Evolutionary conservation across 441 rosid genomes (phyloP).

Genomic region (Erysimum pusillum): DNA sequence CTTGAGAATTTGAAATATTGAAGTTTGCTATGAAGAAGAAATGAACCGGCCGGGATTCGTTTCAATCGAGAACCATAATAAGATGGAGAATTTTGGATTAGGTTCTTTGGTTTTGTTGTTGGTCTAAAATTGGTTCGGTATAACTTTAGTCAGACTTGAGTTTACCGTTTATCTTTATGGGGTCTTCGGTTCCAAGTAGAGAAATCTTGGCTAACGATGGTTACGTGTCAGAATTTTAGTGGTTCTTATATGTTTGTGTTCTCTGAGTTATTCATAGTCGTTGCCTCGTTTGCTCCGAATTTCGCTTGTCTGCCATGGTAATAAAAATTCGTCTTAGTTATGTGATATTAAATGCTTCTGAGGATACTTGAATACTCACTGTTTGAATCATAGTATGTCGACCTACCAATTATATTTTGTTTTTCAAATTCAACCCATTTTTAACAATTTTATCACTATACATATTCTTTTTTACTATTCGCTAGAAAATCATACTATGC

Average conservation of each 20-base stretch:
- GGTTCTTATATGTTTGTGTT: neutral
- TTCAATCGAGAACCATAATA: neutral
- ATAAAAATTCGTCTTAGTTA: neutral
- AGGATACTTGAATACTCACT: constrained; percentile 8
- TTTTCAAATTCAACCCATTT: neutral
- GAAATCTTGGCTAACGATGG: neutral
- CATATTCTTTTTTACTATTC: neutral
- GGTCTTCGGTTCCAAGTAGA: neutral
- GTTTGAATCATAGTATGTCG: neutral
- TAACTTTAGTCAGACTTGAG: neutral
- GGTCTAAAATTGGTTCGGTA: neutral
- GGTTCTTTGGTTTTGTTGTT: neutral
- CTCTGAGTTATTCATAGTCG: constrained; percentile 16
- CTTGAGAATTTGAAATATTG: neutral
- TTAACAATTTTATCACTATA: neutral
- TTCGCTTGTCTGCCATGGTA: constrained; percentile 4
- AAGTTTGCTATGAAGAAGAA: neutral
- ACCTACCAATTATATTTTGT: neutral
- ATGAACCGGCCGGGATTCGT: neutral
- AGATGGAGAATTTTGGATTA: neutral
- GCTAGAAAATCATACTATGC: neutral
- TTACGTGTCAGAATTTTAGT: neutral
- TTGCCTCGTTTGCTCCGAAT: constrained; percentile 18
- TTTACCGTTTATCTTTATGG: neutral
- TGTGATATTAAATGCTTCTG: constrained; percentile 12